Base-by-base conservation (phyloP, 306 rosid genomes). In the Rosa persica region DNA sequence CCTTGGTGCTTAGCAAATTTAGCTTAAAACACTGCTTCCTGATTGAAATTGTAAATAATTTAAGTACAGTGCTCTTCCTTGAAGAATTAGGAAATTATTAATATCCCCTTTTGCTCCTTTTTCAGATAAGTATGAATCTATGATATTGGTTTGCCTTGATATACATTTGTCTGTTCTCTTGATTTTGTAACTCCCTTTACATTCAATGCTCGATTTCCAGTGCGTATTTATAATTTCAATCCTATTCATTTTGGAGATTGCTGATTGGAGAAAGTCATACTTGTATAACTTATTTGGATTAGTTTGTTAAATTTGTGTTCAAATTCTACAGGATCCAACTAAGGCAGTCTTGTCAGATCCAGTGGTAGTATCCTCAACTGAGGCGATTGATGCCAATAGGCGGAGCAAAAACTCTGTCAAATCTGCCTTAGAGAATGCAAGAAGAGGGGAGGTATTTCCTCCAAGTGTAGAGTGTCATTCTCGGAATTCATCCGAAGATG, bases 301-400 rank as follows among this genome's bases (percentile, higher is more conserved):
- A 42, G 62, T 61, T 19, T 70, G 66, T 70, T 27, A 6, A 38
- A 38, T 39, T 54, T n/a, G 13, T 15, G 71, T 71, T 19, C 6
- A 6, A n/a, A 42, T 74, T 39, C 49, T 72, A 15, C 76, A 93
- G 98, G 86, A 39, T 43, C 73, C 86, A 11, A 44, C 36, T 38
- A 83, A 70, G 75, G 76, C 74, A 39, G 73, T 73, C 17, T 58
- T 64, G 11, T 49, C 89, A 72, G 81, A 23, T 81, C 44, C 83
- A 27, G 62, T 73, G 66, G 75, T 39, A 62, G 52, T 72, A 8
- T 61, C 75, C 12, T 34, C 57, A 20, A 58, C 55, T 27, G 76
- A 51, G 77, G 76, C 58, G 38, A 64, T 30, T 30, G 73, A 70
- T 44, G 85, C 80, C 20, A 74, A 64, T 16, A 69, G 34, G 52